These are phyloP conservation scores for Sclerotinia trifoliorum DNA, from an alignment of 2,329 filamentous ascomycete species.

Conservation along the genomic window DNA sequence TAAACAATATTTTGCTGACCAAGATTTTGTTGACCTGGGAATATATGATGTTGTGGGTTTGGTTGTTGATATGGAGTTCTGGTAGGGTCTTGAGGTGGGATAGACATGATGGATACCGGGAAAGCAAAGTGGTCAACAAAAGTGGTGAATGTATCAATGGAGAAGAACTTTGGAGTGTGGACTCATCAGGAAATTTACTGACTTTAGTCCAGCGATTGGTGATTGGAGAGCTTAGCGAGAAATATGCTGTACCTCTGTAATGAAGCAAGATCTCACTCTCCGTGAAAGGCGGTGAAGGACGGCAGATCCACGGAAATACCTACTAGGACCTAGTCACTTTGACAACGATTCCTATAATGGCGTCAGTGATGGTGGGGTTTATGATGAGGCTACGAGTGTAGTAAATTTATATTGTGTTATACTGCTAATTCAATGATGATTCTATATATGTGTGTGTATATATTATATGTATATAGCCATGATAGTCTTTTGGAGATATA, in stretches of 20 bases:
- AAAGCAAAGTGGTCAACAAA: constrained; percentile 22
- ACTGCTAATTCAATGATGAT: too few relatives aligned
- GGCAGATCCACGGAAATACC: constrained; percentile 9
- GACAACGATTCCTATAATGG: neutral
- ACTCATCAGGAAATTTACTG: constrained; percentile 23
- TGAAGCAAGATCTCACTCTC: too few relatives aligned
- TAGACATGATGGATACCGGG: constrained; percentile 32
- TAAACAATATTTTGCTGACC: constrained; percentile 32
- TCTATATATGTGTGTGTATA: too few relatives aligned
- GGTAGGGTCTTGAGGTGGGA: constrained; percentile 33
- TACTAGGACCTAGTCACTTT: too few relatives aligned
- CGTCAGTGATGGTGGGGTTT: constrained; percentile 6
- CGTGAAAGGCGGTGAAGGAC: neutral
- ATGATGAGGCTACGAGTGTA: too few relatives aligned
- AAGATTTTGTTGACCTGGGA: constrained; percentile 32
- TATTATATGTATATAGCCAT: too few relatives aligned
- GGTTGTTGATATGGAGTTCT: constrained; percentile 26
- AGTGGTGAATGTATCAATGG: constrained; percentile 24
- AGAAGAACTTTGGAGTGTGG: constrained; percentile 21
- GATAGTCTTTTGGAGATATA: neutral
- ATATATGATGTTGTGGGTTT: constrained; percentile 25
- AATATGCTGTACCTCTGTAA: too few relatives aligned
- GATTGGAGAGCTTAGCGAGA: neutral
- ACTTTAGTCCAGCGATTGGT: constrained; percentile 10
- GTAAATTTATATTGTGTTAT: too few relatives aligned